These are phyloP conservation scores for Endocarpon pusillum DNA, from an alignment of 495 filamentous ascomycete genomes.

Conservation along the genomic window DNA sequence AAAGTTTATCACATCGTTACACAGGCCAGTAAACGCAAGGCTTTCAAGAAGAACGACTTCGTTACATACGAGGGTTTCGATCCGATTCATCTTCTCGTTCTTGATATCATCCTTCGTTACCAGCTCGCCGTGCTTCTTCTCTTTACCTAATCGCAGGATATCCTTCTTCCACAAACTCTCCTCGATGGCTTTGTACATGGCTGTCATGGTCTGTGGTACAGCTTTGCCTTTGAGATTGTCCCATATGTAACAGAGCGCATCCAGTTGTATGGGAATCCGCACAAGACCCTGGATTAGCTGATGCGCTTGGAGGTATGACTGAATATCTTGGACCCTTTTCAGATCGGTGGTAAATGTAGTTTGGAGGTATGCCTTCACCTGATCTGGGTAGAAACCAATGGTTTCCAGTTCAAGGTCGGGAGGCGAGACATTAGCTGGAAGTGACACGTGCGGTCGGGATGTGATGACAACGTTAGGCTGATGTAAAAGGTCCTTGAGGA, in stretches of 20 bases:
- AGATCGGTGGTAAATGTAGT: constrained; percentile 6
- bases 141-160: constrained; percentile 14
- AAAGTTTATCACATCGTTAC: constrained; percentile 22
- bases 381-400: constrained; percentile 19
- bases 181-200: constrained; percentile 23
- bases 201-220: constrained; percentile 22
- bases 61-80: constrained; percentile 7
- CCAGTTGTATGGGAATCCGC: constrained; percentile 29
- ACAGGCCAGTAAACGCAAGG: constrained; percentile 23
- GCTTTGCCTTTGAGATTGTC: constrained; percentile 7
- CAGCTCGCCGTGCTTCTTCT: constrained; percentile 4
- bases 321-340: constrained; percentile 11
- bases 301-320: constrained; percentile 18
- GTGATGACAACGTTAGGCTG: constrained; percentile 21
- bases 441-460: constrained; percentile 16
- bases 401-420: constrained; percentile 18
- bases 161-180: constrained; percentile 24
- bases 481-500: constrained; percentile 19
- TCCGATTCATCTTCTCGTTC: constrained; percentile 1
- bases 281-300: constrained; percentile 20
- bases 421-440: constrained; percentile 2
- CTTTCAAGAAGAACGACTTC: constrained; percentile 17
- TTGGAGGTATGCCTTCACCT: constrained; percentile 16
- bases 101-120: constrained; percentile 1
- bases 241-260: constrained; percentile 29